These are phyloP conservation scores for Tetracladium maxilliforme DNA, from an alignment of 2,329 filamentous ascomycete species.

Conservation along the genomic window DNA sequence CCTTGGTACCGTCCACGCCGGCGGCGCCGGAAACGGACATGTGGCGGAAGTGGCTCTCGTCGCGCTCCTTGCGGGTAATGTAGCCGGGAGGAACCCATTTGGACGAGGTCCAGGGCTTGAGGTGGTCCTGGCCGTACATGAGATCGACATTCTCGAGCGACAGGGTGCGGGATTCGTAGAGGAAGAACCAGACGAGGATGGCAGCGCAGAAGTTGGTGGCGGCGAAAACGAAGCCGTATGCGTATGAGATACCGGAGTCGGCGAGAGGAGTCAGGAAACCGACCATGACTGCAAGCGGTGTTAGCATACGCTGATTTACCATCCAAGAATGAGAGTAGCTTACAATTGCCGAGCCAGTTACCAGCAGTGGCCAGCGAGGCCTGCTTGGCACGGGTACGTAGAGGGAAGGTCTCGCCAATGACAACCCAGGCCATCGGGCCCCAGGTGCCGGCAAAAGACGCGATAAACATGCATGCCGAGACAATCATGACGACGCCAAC, in stretches of 20 bases:
- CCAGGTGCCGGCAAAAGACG: slow-evolving; percentile 56
- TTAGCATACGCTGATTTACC: slow-evolving; percentile 11
- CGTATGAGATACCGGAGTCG: slow-evolving; percentile 41
- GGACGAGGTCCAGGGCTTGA: slow-evolving; percentile 46
- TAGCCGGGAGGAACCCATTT: slow-evolving; percentile 35
- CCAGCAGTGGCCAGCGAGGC: slow-evolving; percentile 36
- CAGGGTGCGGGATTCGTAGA: slow-evolving; percentile 49
- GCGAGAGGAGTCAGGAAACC: slow-evolving; percentile 57
- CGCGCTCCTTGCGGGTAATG: slow-evolving; percentile 21
- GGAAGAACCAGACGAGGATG: slow-evolving; percentile 51
- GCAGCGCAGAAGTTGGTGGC: slow-evolving; percentile 44
- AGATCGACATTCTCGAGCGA: slow-evolving; percentile 59
- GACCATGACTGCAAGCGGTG: slow-evolving; percentile 33
- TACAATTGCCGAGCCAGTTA: slow-evolving; percentile 48
- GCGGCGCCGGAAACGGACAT: no score
- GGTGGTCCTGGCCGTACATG: slow-evolving; percentile 44
- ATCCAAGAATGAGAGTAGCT: no score
- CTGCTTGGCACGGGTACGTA: slow-evolving; percentile 37
- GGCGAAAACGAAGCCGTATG: slow-evolving; percentile 52
- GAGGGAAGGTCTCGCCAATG: slow-evolving; percentile 50
- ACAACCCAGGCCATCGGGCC: slow-evolving; percentile 57
- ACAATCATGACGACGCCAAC: slow-evolving; percentile 57
- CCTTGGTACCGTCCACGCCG: no score
- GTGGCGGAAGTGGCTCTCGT: no score
- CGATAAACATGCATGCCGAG: slow-evolving; percentile 61